Percentiles rank a stretch among this genome's conserved stretches.
Conservation (phyloP, 2,329 filamentous ascomycete species). For the Diaporthe sp. region DNA sequence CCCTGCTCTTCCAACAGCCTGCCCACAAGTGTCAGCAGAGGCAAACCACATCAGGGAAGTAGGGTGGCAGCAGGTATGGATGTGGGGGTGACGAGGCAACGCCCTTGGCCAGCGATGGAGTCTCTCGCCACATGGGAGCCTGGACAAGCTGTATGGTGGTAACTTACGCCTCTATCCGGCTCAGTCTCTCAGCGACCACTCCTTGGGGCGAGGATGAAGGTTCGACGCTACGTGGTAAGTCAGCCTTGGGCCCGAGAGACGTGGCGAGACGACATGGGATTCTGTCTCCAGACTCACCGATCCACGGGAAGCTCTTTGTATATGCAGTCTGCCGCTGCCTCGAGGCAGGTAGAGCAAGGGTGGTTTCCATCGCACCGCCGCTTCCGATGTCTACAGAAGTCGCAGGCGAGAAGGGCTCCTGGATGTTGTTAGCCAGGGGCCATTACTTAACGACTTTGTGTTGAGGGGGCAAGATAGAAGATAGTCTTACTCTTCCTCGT, state of each 20-base stretch:
- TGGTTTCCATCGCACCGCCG: conserved; percentile 55
- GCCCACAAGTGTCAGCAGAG: conserved; percentile 27
- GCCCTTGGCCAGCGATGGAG: conserved; percentile 38
- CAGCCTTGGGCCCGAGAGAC: background rate
- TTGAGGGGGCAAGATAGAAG: conserved; percentile 28
- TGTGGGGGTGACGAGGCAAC: background rate
- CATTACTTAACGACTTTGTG: background rate
- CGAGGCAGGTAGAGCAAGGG: conserved; percentile 55
- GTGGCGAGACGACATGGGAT: background rate
- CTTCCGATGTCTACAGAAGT: conserved; percentile 57
- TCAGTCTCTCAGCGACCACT: conserved; percentile 54
- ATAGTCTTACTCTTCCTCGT: conserved; percentile 53
- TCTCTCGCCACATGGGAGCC: conserved; percentile 46
- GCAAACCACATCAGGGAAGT: conserved; percentile 44
- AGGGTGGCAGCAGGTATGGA: conserved; percentile 44
- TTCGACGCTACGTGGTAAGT: conserved; percentile 48
- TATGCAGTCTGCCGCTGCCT: conserved; percentile 55
- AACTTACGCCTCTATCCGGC: conserved; percentile 52
- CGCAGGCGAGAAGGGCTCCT: conserved; percentile 56
- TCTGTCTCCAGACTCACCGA: conserved; percentile 40
- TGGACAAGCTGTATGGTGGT: background rate
- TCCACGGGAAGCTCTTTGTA: conserved; percentile 55
- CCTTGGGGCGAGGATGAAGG: conserved; percentile 49
- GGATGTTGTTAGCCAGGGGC: conserved; percentile 41
- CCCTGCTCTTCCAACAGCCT: conserved; percentile 47